phyloP scores from a whole-genome alignment of 2,329 filamentous ascomycete species.

The Penicillium sclerotigenum region DNA sequence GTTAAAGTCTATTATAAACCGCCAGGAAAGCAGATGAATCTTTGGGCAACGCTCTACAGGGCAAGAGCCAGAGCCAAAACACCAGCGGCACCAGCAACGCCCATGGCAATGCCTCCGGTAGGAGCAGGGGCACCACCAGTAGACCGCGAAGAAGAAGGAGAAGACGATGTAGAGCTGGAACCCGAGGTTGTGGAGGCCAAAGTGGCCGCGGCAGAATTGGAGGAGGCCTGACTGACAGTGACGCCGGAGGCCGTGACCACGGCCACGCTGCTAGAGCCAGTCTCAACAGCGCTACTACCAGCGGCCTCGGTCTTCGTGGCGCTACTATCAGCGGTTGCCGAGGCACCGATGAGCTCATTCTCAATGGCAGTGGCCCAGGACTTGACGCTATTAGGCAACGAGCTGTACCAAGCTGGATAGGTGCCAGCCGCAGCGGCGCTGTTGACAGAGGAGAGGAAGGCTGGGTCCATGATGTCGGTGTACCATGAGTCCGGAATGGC shows the following conservation, averaged over 20 bases:
- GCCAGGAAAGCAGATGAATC: not conserved
- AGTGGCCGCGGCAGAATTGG: not conserved
- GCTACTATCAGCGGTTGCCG: not conserved
- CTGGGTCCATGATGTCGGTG: constrained; percentile 16
- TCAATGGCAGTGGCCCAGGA: constrained; percentile 19
- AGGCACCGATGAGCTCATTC: not conserved
- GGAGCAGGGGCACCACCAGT: constrained; percentile 24
- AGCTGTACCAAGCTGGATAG: constrained; percentile 28
- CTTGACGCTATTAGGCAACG: constrained; percentile 24
- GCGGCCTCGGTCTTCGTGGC: not conserved
- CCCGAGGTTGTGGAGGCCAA: not conserved
- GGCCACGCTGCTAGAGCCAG: not conserved
- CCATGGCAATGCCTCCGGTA: constrained; percentile 22
- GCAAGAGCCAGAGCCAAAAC: constrained; percentile 26
- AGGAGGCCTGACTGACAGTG: constrained; percentile 1
- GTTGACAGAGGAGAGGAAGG: constrained; percentile 12
- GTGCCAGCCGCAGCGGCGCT: constrained; percentile 20
- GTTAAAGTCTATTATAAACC: not conserved
- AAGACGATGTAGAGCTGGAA: constrained; percentile 1
- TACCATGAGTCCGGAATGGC: constrained; percentile 24
- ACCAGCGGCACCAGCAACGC: constrained; percentile 25
- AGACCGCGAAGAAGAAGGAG: constrained; percentile 16
- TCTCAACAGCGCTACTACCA: not conserved
- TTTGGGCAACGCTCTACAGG: constrained; percentile 13
- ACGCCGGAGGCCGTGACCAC: no score